Evolutionary conservation across 768 basidiomycete genomes (phyloP).

Genomic region (Suillus paluster): DNA sequence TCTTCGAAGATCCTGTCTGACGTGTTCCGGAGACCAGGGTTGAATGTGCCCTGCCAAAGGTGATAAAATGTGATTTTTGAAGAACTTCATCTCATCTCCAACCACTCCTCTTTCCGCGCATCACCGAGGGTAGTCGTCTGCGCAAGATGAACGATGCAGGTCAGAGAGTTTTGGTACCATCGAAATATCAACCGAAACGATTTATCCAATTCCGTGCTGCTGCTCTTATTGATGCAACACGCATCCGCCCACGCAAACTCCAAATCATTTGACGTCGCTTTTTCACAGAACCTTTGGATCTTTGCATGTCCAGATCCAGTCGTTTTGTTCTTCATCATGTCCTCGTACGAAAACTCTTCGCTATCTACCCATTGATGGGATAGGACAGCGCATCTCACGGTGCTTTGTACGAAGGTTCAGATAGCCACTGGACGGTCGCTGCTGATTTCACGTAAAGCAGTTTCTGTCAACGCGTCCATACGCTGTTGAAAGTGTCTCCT

Average conservation of each 20-base stretch:
- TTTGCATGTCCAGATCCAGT: neutral
- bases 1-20: no score
- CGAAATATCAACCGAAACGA: no score
- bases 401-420: neutral
- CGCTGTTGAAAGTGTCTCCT: neutral
- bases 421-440: no score
- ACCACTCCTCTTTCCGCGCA: neutral
- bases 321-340: neutral
- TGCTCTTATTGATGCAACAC: no score
- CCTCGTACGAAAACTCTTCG: neutral
- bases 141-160: neutral
- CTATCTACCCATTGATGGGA: neutral
- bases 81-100: neutral
- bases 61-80: neutral
- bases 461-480: neutral
- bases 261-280: neutral
- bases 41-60: neutral
- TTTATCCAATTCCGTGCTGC: neutral
- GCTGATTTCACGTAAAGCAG: neutral
- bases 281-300: neutral
- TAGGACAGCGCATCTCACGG: neutral
- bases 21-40: neutral
- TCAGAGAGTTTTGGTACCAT: neutral
- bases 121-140: neutral
- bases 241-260: slow-evolving; percentile 3